These are phyloP conservation scores for Phalaenopsis hybrid DNA, from an alignment of 116 monocot species.

Conservation along the genomic window DNA sequence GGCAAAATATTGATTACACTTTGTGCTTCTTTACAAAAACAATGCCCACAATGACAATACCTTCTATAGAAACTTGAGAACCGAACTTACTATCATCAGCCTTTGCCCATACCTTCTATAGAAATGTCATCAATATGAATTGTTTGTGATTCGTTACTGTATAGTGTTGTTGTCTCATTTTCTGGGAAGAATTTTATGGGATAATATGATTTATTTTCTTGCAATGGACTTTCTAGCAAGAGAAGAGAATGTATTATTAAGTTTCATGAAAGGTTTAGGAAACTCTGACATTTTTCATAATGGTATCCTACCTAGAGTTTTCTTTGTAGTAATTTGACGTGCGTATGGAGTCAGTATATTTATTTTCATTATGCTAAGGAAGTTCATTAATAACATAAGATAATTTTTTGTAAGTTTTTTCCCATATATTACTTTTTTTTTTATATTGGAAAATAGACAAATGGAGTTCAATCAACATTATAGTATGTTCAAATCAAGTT, in stretches of 20 bases:
- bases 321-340: background rate
- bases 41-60: background rate
- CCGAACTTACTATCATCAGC: background rate
- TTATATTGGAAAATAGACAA: background rate
- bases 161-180: background rate
- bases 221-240: background rate
- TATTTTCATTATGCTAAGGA: background rate
- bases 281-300: background rate
- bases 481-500: background rate
- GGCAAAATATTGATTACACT: background rate
- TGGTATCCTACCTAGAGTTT: background rate
- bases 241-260: background rate
- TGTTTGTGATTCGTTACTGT: background rate
- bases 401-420: background rate
- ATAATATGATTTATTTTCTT: background rate
- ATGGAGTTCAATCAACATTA: background rate
- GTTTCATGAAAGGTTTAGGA: background rate
- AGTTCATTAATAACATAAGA: background rate
- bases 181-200: no score
- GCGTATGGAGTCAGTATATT: background rate
- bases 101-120: background rate
- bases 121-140: background rate
- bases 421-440: background rate
- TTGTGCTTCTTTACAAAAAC: background rate
- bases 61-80: background rate